Evolutionary conservation across 257 asterid species (phyloP).

Genomic region (Solanum chiquidenum): DNA sequence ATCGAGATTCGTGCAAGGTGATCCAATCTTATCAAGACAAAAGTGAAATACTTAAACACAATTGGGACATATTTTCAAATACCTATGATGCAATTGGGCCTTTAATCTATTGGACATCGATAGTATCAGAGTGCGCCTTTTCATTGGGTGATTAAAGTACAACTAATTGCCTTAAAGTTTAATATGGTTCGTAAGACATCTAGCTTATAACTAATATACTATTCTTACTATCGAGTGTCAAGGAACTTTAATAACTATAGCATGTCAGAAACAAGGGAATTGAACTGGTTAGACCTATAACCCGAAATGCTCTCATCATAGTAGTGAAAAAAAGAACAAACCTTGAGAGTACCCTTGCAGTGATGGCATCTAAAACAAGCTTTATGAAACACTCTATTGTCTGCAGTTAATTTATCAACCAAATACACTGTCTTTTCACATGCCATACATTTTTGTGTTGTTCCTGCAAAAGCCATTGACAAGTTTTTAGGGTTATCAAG

Average conservation of each 20-base stretch:
- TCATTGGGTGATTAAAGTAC: neutral
- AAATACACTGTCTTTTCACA: conserved; percentile 86
- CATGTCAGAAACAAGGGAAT: neutral
- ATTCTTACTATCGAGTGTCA: neutral
- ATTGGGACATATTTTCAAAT: neutral
- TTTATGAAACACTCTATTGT: conserved; percentile 76
- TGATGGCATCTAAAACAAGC: conserved; percentile 97
- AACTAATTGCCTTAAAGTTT: neutral
- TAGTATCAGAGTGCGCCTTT: neutral
- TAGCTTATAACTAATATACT: neutral
- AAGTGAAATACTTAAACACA: neutral
- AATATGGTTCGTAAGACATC: neutral
- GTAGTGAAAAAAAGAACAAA: neutral
- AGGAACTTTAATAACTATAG: neutral
- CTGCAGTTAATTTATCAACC: conserved; percentile 83
- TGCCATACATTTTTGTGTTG: conserved; percentile 95
- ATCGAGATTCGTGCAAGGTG: neutral
- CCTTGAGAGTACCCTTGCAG: conserved; percentile 95
- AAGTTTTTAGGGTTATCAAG: neutral
- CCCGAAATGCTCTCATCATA: too few species aligned
- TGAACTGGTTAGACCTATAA: too few species aligned
- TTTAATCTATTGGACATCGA: neutral
- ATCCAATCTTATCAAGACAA: neutral
- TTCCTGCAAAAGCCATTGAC: conserved; percentile 93
- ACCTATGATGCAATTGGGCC: neutral